Base-by-base conservation (phyloP, 352 stramenopile species). In the Pythium guiyangense region DNA sequence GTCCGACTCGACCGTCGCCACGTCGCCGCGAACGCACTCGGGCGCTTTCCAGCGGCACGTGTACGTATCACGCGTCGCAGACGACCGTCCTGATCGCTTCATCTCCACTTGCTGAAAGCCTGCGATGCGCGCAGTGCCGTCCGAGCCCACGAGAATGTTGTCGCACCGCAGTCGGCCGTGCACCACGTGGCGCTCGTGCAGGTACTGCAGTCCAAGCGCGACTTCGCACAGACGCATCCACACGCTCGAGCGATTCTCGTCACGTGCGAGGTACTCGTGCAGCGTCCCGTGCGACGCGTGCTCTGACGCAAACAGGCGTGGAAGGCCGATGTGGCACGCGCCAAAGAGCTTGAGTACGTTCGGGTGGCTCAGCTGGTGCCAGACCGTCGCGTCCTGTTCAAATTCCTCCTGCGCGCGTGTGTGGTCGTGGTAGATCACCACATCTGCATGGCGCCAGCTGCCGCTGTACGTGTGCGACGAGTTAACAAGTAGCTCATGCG, bases 131-230 rank as follows among this genome's bases (percentile, higher is more conserved):
- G 59, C 59, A 4, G 40, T 34, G 10, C 27, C 51, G 22, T 60
- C 44, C 3, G 59, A 37, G 18, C 45, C 46, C 5, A 64, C 31
- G 20, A 54, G 14, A 22, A 64, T 64, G 17, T 54, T 47, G 25
- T 59, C 51, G 39, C 59, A 49, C 6, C 35, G 17, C 20, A 66
- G 42, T 31, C 69, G 53, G 9, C 69, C 39, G 52, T 78, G 70
- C 22, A 74, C 52, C n/a, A 79, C 45, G 12, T 52, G 46, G 17
- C 42, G 29, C 14, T 56, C 53, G 44, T 81, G 73, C 9, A 77
- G 39, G 67, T 95, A 96, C 25, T 79, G 77, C 12, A 97, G 58
- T 4, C 57, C 73, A 3, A 51, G 34, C 9, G 64, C 52, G 17
- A 70, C 40, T 45, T 72, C 47, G 29, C 50, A 54, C 20, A 62